Evolutionary conservation across 805 yeast species (phyloP), one percentile per base, ranked within the genome.

Genomic region (Sugiyamaella americana): DNA sequence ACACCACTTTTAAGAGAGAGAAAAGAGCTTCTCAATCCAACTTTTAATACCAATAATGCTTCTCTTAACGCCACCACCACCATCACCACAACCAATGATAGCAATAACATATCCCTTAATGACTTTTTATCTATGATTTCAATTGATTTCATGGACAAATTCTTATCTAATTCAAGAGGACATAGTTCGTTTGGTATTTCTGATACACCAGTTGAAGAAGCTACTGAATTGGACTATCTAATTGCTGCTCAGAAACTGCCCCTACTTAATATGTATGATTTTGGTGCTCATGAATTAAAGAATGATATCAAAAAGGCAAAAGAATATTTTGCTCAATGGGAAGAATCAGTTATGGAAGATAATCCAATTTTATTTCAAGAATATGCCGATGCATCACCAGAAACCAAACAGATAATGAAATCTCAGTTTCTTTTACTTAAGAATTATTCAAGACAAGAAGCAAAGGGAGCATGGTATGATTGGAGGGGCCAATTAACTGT

Each of bases 381-480:
- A 48, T 80, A 72, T 57, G 69, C 73, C 46, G 60, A 64, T 1
- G 62, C 76, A 0, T 53, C 65, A 4, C 60, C 64, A 2, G 64
- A 63, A 32, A 73, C 68, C 4, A 69, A 68, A 51, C 61, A 64
- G 37, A 54, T 59, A 1, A 68, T 78, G 70, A 70, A 69, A 32
- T 62, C 71, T n/a, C 75, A 75, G 49, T 68, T 80, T 41, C 73
- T 70, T 48, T 49, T 72, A 10, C 63, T 80, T 37, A 77, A 78
- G 56, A 73, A 70, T 24, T 74, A 63, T 49, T 69, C 84, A 0
- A 67, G 78, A 24, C 66, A 71, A 24, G 76, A 75, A 55, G 77
- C 85, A 0, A 70, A 67, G 48, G 71, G 70, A 34, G 73, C 74
- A 0, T 81, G 86, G 85, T 76, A 75, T 53, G 74, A 72, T 42